These are phyloP conservation scores for Lactarius pseudohatsudake DNA, from an alignment of 768 basidiomycete species.

Conservation along the genomic window DNA sequence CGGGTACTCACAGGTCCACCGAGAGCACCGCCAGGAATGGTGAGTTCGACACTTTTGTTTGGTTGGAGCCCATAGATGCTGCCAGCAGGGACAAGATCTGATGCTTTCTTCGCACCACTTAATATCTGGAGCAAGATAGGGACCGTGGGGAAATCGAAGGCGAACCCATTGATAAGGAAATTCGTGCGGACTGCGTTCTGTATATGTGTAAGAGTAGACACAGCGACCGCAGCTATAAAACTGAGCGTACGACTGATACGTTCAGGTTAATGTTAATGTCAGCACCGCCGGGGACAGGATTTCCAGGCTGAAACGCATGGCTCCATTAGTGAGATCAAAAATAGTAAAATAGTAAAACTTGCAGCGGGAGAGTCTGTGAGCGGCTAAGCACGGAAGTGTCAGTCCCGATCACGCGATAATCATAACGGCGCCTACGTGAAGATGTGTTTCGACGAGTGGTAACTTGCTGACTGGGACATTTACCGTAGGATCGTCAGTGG, in stretches of 20 bases:
- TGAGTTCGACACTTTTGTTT: constrained; percentile 49
- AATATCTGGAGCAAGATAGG: constrained; percentile 47
- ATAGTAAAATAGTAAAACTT: background rate
- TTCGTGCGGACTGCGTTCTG: constrained; percentile 6
- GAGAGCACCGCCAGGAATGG: constrained; percentile 10
- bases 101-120: constrained; percentile 48
- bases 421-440: background rate
- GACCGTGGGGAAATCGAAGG: constrained; percentile 40
- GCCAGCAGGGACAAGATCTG: constrained; percentile 49
- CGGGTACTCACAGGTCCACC: constrained; percentile 10
- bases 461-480: background rate
- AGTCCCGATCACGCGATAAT: background rate
- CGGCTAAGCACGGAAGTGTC: background rate
- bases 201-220: background rate
- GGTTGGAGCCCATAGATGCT: constrained; percentile 47
- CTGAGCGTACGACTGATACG: background rate
- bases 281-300: background rate
- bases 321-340: background rate
- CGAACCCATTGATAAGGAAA: constrained; percentile 39
- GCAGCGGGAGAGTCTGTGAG: background rate
- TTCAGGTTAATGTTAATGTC: background rate
- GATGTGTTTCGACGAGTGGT: constrained; percentile 1
- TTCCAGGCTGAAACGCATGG: background rate
- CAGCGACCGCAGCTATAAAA: background rate
- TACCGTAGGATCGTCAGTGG: background rate